phyloP scores from a whole-genome alignment of 2,329 filamentous ascomycete genomes.

The Ascochyta koolunga region DNA sequence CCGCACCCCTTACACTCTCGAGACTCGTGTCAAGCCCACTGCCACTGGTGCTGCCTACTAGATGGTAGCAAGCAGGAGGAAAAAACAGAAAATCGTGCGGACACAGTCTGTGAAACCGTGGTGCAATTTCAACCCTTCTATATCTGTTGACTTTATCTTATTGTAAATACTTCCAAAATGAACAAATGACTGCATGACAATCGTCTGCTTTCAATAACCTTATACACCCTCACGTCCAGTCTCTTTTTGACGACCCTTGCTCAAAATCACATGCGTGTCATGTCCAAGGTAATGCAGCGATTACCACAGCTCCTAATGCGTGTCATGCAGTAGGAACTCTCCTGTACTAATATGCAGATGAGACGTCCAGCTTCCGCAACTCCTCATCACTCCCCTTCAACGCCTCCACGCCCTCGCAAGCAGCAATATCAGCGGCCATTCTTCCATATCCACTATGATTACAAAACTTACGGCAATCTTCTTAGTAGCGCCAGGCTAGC shows the following conservation, averaged over 20 bases:
- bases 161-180: constrained; percentile 13
- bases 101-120: neutral
- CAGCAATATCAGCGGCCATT: too few relatives aligned
- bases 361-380: too few relatives aligned
- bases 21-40: constrained; percentile 31
- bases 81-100: neutral
- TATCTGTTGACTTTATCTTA: constrained; percentile 1
- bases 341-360: too few relatives aligned
- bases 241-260: neutral
- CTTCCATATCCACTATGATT: too few relatives aligned
- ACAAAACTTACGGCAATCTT: too few relatives aligned
- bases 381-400: too few relatives aligned
- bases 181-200: constrained; percentile 1
- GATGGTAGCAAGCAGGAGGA: neutral
- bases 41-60: constrained; percentile 17
- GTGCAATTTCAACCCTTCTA: neutral
- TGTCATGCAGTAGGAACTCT: too few relatives aligned
- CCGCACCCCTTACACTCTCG: constrained; percentile 29
- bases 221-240: neutral
- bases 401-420: too few relatives aligned
- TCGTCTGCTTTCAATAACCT: neutral
- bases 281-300: neutral
- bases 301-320: too few relatives aligned
- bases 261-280: neutral
- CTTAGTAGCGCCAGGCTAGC: too few relatives aligned